A percentile compares a stretch with the other conserved stretches of the same genome.
phyloP scores from a whole-genome alignment of 345 rosid species.

The Adansonia digitata region DNA sequence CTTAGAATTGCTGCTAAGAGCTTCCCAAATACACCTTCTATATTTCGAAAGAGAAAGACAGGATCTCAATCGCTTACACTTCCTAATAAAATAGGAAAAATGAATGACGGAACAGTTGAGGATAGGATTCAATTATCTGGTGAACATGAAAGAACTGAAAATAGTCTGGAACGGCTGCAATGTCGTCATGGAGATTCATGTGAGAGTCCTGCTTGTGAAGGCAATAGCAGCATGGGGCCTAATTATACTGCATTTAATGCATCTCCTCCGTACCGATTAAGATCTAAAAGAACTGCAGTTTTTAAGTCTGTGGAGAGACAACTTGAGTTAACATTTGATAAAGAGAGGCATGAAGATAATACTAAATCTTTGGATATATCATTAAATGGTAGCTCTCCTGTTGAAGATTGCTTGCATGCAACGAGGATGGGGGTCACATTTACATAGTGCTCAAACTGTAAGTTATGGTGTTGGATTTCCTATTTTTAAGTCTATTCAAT shows the following conservation, averaged over 20 bases:
- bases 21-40: conserved; percentile 87
- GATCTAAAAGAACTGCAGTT: conserved; percentile 71
- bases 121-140: conserved; percentile 21
- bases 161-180: conserved; percentile 22
- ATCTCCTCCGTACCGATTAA: conserved; percentile 88
- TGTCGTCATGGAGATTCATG: conserved; percentile 28
- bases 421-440: conserved; percentile 33
- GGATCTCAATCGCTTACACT: conserved; percentile 24
- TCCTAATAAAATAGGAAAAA: conserved; percentile 23
- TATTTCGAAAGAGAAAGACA: conserved; percentile 65
- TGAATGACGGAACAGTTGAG: conserved; percentile 24
- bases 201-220: conserved; percentile 34
- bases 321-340: conserved; percentile 65
- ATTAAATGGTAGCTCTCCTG: conserved; percentile 22
- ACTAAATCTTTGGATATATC: conserved; percentile 33
- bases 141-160: conserved; percentile 28
- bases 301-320: conserved; percentile 83
- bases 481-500: background rate
- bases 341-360: conserved; percentile 32
- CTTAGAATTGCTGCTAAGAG: conserved; percentile 75
- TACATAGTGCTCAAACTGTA: conserved; percentile 33
- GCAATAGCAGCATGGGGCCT: conserved; percentile 23
- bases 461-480: conserved; percentile 12
- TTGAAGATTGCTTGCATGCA: conserved; percentile 29
- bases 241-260: conserved; percentile 52